phyloP scores from a whole-genome alignment of 1,284 basidiomycete species.

The Puccinia hordei region DNA sequence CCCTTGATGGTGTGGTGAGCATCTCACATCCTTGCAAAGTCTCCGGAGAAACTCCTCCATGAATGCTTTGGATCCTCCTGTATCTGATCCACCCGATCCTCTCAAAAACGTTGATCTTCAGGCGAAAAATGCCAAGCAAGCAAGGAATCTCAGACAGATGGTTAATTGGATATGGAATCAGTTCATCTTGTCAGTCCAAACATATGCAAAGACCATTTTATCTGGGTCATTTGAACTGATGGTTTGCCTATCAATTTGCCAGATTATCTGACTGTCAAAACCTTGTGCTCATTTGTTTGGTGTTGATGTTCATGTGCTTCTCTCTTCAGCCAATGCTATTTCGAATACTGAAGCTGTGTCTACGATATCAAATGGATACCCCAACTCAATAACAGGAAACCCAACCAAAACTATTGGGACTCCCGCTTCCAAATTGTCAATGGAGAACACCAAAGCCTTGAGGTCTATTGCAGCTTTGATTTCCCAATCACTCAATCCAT shows the following conservation, averaged over 20 bases:
- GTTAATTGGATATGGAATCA: conserved; percentile 45
- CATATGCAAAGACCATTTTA: not conserved
- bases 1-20: conserved; percentile 23
- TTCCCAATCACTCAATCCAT: too few species aligned
- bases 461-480: too few species aligned
- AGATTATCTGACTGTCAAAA: conserved; percentile 41
- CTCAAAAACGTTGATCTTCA: not conserved
- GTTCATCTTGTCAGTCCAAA: conserved; percentile 31
- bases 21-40: not conserved
- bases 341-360: too few species aligned
- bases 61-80: too few species aligned
- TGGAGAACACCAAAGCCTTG: too few species aligned
- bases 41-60: not conserved
- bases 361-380: too few species aligned
- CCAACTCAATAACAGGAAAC: too few species aligned
- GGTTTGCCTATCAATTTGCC: not conserved
- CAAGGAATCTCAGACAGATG: conserved; percentile 16
- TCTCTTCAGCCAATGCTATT: too few species aligned
- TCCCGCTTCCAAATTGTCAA: too few species aligned
- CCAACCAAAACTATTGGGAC: too few species aligned
- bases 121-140: conserved; percentile 20
- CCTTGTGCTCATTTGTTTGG: conserved; percentile 30
- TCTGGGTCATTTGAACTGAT: not conserved
- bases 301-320: too few species aligned
- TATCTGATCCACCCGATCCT: not conserved